A percentile compares a stretch with the other conserved stretches of the same genome.
Evolutionary conservation across 495 filamentous ascomycete species (phyloP).

Genomic region (Saxophila tyrrhenica): DNA sequence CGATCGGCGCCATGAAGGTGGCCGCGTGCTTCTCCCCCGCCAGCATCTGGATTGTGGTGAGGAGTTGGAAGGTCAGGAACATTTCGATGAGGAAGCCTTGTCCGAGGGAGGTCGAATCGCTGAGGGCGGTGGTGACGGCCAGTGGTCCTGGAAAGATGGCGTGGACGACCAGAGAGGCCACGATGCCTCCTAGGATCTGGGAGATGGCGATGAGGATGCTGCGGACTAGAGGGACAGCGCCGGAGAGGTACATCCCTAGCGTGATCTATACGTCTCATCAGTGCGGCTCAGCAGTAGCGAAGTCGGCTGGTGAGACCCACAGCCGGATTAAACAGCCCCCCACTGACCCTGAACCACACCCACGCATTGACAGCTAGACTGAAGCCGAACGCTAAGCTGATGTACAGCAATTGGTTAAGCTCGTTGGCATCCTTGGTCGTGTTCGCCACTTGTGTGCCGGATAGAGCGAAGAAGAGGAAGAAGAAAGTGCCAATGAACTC

Average conservation of each 20-base stretch:
- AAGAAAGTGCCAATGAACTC: conserved; percentile 30
- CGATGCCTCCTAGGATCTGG: conserved; percentile 13
- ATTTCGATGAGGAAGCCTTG: conserved; percentile 20
- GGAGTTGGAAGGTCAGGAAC: conserved; percentile 18
- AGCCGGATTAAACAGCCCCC: conserved; percentile 23
- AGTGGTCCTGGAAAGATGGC: conserved; percentile 15
- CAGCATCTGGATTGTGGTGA: conserved; percentile 21
- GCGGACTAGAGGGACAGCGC: conserved; percentile 10
- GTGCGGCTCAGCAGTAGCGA: not conserved
- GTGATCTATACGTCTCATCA: conserved; percentile 12
- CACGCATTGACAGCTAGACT: conserved; percentile 30
- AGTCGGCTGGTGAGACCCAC: conserved; percentile 32
- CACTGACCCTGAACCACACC: conserved; percentile 28
- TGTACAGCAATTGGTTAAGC: conserved; percentile 23
- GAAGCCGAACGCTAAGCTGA: conserved; percentile 27
- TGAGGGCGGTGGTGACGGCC: conserved; percentile 12
- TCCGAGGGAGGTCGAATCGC: not conserved
- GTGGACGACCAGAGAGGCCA: conserved; percentile 12
- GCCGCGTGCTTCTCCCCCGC: conserved; percentile 20
- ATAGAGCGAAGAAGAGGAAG: conserved; percentile 29
- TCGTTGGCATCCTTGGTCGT: conserved; percentile 9
- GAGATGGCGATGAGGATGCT: conserved; percentile 11
- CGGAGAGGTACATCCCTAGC: conserved; percentile 11
- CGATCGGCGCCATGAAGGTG: conserved; percentile 17
- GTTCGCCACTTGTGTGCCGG: conserved; percentile 27